Conservation (phyloP, 805 yeast genomes). For the Candida saitoana region DNA sequence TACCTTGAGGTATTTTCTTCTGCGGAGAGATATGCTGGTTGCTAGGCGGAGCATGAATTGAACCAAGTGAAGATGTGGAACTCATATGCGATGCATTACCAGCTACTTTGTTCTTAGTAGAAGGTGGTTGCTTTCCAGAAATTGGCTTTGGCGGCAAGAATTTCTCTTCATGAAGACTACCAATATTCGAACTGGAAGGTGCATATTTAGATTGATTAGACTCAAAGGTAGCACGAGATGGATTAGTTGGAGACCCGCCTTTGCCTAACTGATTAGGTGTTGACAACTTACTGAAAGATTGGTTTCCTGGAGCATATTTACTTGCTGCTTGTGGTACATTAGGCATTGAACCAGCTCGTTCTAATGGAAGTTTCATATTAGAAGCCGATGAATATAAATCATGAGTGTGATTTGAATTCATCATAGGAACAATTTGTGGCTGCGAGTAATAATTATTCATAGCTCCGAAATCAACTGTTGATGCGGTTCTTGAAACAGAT, state of each 20-base stretch:
- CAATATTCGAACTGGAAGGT: background rate
- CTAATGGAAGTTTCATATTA: background rate
- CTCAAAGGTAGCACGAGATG: background rate
- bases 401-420: slow-evolving; percentile 1
- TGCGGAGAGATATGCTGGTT: slow-evolving; percentile 3
- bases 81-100: slow-evolving; percentile 1
- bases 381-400: background rate
- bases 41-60: background rate
- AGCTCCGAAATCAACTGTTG: slow-evolving; percentile 33
- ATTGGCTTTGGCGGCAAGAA: slow-evolving; percentile 1
- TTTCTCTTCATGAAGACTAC: background rate
- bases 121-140: background rate
- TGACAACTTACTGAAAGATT: background rate
- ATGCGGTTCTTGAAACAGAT: slow-evolving; percentile 53
- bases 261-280: background rate
- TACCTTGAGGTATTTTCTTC: too few species aligned
- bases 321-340: slow-evolving; percentile 5
- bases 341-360: slow-evolving; percentile 2
- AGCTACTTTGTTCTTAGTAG: background rate
- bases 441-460: slow-evolving; percentile 8
- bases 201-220: background rate
- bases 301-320: slow-evolving; percentile 12
- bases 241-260: background rate
- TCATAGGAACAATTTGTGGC: slow-evolving; percentile 5
- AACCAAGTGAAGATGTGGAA: slow-evolving; percentile 2